A percentile compares a stretch with the other conserved stretches of the same genome.
These are phyloP conservation scores for Penicillium freii DNA, from an alignment of 2,329 filamentous ascomycete species.

Conservation along the genomic window DNA sequence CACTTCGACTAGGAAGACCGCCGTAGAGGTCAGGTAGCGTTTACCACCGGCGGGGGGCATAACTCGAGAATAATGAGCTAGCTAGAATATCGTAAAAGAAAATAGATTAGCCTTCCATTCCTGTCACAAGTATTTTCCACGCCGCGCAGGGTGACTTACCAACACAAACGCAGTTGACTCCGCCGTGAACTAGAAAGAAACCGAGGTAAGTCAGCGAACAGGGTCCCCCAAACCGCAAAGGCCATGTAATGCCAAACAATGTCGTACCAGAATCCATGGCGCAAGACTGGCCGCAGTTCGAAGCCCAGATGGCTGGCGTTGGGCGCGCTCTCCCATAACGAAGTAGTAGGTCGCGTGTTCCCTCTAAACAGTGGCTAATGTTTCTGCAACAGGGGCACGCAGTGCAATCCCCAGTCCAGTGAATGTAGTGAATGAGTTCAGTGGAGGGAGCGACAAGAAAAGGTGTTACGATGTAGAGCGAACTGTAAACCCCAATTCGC, in stretches of 20 bases:
- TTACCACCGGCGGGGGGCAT: constrained; percentile 84
- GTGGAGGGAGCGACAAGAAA: not conserved
- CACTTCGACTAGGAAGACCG: constrained; percentile 89
- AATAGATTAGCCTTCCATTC: constrained; percentile 11
- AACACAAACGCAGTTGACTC: constrained; percentile 47
- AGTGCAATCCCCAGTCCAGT: not conserved
- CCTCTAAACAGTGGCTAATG: constrained; percentile 9
- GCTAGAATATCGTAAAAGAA: constrained; percentile 46
- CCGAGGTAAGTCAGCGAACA: constrained; percentile 9
- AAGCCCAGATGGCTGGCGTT: constrained; percentile 35
- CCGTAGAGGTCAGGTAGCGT: constrained; percentile 89
- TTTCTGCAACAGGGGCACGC: constrained; percentile 8
- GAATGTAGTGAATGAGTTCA: not conserved
- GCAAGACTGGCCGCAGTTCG: constrained; percentile 34
- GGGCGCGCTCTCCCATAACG: constrained; percentile 35
- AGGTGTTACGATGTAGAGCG: not conserved
- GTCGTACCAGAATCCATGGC: constrained; percentile 43
- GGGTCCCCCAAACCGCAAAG: not conserved
- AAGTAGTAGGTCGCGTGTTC: constrained; percentile 7
- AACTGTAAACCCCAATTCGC: not conserved
- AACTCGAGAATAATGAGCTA: constrained; percentile 91
- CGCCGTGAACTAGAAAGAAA: constrained; percentile 38
- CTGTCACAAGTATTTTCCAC: not conserved
- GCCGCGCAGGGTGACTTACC: constrained; percentile 31
- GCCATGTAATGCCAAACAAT: not conserved